phyloP scores from a whole-genome alignment of 1,284 basidiomycete genomes.

The Kalmanozyma brasiliensis region DNA sequence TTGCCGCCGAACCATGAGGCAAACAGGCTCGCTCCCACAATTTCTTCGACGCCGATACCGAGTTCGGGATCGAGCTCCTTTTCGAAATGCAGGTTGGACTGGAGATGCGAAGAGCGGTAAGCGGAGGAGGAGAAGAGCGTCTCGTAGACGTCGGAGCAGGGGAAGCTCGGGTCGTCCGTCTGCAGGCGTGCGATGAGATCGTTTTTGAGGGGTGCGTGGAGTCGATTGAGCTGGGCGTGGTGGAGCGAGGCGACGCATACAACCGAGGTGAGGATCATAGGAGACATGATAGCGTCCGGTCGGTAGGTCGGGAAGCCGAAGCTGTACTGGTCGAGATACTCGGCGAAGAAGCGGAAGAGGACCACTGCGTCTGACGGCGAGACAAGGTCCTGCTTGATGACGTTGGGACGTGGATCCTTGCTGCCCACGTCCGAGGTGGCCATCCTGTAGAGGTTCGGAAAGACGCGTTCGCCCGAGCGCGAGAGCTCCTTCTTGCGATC shows the following conservation, averaged over 20 bases:
- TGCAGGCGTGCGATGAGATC: slow-evolving; percentile 33
- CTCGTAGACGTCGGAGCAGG: slow-evolving; percentile 34
- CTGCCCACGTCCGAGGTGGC: slow-evolving; percentile 30
- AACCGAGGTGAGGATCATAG: slow-evolving; percentile 34
- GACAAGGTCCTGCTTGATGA: slow-evolving; percentile 40
- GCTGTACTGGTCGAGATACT: slow-evolving; percentile 41
- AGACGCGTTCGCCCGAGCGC: slow-evolving; percentile 18
- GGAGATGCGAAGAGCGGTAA: slow-evolving; percentile 10
- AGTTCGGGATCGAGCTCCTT: slow-evolving; percentile 41
- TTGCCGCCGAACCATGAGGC: slow-evolving; percentile 32
- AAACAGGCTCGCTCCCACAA: slow-evolving; percentile 33
- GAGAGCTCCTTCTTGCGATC: slow-evolving; percentile 34
- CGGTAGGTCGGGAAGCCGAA: slow-evolving; percentile 37
- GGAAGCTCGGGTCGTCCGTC: slow-evolving; percentile 36
- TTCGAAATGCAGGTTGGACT: slow-evolving; percentile 32
- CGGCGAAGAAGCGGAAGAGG: slow-evolving; percentile 40
- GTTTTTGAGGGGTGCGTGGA: slow-evolving; percentile 23
- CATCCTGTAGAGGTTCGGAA: slow-evolving; percentile 34
- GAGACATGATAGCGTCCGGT: slow-evolving; percentile 46
- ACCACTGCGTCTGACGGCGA: slow-evolving; percentile 27
- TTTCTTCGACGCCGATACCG: slow-evolving; percentile 40
- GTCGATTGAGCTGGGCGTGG: slow-evolving; percentile 34
- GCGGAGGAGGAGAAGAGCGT: slow-evolving; percentile 35
- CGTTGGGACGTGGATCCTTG: slow-evolving; percentile 38
- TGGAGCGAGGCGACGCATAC: slow-evolving; percentile 33